Percentiles rank a stretch among this genome's conserved stretches.
phyloP scores from a whole-genome alignment of 1,139 yeast species.

The Yamadazyma songkhlaensis region DNA sequence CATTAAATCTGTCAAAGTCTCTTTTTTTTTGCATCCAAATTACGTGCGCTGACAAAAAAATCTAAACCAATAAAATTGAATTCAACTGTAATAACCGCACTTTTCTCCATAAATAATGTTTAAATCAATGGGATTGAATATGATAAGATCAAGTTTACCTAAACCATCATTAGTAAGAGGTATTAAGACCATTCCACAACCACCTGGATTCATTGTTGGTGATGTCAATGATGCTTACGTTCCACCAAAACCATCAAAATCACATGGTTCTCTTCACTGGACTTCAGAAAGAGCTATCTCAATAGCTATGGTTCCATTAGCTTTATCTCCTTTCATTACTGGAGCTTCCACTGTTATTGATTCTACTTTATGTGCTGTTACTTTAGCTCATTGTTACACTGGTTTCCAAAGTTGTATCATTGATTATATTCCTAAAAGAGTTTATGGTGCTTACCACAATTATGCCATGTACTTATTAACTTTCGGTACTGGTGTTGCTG shows the following conservation, averaged over 20 bases:
- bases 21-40: constrained; percentile 2
- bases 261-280: constrained; percentile 91
- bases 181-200: constrained; percentile 50
- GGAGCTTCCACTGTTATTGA: constrained; percentile 55
- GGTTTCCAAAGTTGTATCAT: constrained; percentile 86
- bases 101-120: constrained; percentile 5
- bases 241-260: constrained; percentile 55
- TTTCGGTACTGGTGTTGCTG: constrained; percentile 66
- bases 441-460: constrained; percentile 70
- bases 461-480: constrained; percentile 63
- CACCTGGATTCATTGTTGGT: constrained; percentile 69
- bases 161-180: constrained; percentile 23
- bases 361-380: constrained; percentile 57
- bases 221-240: constrained; percentile 79
- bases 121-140: constrained; percentile 7
- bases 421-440: constrained; percentile 85
- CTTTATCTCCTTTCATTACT: constrained; percentile 69
- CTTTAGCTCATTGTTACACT: constrained; percentile 72
- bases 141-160: constrained; percentile 10
- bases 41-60: background rate
- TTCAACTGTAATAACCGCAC: constrained; percentile 12
- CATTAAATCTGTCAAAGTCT: too few species aligned
- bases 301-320: constrained; percentile 69
- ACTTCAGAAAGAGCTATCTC: constrained; percentile 71
- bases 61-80: constrained; percentile 4